Evolutionary conservation across 345 rosid species (phyloP), one percentile per base, ranked within the genome.

Genomic region (Acer campestre): DNA sequence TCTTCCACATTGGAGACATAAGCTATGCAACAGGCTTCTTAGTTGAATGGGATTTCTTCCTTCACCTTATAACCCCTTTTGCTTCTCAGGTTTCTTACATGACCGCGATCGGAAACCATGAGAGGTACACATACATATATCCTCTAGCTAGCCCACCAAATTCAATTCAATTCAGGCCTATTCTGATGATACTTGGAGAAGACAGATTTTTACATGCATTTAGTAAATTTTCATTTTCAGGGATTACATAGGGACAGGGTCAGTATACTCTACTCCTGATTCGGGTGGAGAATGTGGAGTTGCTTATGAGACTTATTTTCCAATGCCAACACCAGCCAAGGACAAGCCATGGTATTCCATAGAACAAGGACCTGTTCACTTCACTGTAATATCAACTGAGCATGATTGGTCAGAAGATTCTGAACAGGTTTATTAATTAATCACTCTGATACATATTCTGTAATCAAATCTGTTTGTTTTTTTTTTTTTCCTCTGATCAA

Each of bases 271-370:
- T 18, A 68, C 80, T 13, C 87, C 87, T 0, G 96, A 88, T 82
- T 91, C 96, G 0, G 92, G 96, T 0, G 96, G 96, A 31, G 96
- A 91, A 84, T 90, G 96, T 51, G 93, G 96, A 14, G 81, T 90
- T 61, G 83, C 96, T 3, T 90, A 87, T 20, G 93, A 91, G 85
- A 85, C 91, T n/a, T 91, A 88, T 49, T 91, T 91, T 74, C 93
- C 81, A 2, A 91, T 91, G 93, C 96, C 96, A 77, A 79, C 88
- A 1, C 74, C 83, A 17, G 89, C 74, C 0, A 85, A 84, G 74
- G 95, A 91, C 74, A 89, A 88, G 84, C 93, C 95, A 0, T 91
- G 95, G 95, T 91, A 89, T 72, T 77, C 92, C 46, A 85, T 91
- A 4, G 92, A 91, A 69, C 88, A 85, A 78, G 95, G 76, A 17